These are phyloP conservation scores for Graphium sp. DNA, from an alignment of 2,329 filamentous ascomycete species.

Conservation along the genomic window DNA sequence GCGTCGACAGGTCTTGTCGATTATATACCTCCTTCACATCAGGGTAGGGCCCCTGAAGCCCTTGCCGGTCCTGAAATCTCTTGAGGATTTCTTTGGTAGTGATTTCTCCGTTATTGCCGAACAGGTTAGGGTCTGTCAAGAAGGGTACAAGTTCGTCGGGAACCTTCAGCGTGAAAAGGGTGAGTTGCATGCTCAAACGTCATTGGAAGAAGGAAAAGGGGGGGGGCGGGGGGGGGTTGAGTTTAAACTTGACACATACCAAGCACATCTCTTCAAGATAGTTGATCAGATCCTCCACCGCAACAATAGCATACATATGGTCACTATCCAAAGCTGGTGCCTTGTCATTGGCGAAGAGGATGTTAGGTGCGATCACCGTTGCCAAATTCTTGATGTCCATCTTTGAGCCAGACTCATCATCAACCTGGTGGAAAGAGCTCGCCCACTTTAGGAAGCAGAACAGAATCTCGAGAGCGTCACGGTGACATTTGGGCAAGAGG, in stretches of 20 bases:
- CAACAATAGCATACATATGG: conserved; percentile 84
- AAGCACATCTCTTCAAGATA: conserved; percentile 95
- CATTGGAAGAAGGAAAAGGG: not conserved
- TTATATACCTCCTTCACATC: conserved; percentile 40
- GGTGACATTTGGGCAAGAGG: conserved; percentile 76
- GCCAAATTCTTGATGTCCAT: conserved; percentile 98
- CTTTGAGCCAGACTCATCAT: conserved; percentile 93
- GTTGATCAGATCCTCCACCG: conserved; percentile 78
- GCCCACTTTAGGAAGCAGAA: conserved; percentile 97
- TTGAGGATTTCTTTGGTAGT: conserved; percentile 96
- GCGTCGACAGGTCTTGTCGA: conserved; percentile 38
- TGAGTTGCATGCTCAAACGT: conserved; percentile 6
- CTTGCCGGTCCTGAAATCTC: conserved; percentile 66
- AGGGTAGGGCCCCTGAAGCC: conserved; percentile 30
- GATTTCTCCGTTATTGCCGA: conserved; percentile 68
- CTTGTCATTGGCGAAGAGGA: conserved; percentile 58
- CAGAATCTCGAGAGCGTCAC: conserved; percentile 86
- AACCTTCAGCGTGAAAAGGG: conserved; percentile 44
- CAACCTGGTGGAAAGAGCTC: conserved; percentile 89
- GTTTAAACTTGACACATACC: conserved; percentile 38
- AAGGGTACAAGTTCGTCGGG: conserved; percentile 82
- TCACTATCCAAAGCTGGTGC: conserved; percentile 60
- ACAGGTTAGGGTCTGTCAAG: conserved; percentile 66
- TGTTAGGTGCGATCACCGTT: conserved; percentile 93
- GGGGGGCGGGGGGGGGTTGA: not conserved